Evolutionary conservation across 2,329 filamentous ascomycete species (phyloP), one percentile per base, ranked within the genome.

Genomic region (Trichophyton schoenleinii): DNA sequence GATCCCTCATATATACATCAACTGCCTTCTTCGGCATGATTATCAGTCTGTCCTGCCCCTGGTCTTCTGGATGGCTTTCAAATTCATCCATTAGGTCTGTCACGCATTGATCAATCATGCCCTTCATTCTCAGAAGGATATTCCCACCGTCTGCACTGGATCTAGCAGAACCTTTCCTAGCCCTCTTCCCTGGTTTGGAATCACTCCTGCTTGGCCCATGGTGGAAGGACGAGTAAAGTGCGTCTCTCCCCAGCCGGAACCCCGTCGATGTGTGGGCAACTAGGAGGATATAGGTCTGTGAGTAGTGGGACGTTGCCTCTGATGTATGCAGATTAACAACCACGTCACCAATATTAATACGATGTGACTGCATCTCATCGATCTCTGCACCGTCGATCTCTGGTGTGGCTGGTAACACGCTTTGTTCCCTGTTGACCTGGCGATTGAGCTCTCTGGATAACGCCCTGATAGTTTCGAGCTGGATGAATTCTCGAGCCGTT

Each of bases 1-100:
- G 83, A 68, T 85, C 83, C 49, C 80, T 72, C 77, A 83, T 76
- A 63, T 77, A 74, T 67, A 78, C 75, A 65, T 85, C 83, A 3
- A 83, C 77, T 65, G 76, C 80, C 0, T 79, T 59, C 58, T 63
- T 46, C 18, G 55, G 55, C 3, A 28, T 20, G 41, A 44, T 44
- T 25, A 31, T 65, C 8, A 15, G 60, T 9, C 5, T 44, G 25
- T 3, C 18, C 34, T 57, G 61, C 38, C 25, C 18, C 34, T 28
- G 55, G 28, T 63, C 53, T 28, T 28, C 18, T 31, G 22, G 55
- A 36, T 64, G 44, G 22, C 20, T 8, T 31, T 62, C 60, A 52
- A 81, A 69, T 62, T 84, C 81, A 0, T 65, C 57, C 0, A 75
- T 66, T 38, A 85, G 69, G 8, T 77, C 72, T 0, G 71, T 67